Evolutionary conservation across 163 green algal species (phyloP).

Genomic region (Chloromonas sp.): DNA sequence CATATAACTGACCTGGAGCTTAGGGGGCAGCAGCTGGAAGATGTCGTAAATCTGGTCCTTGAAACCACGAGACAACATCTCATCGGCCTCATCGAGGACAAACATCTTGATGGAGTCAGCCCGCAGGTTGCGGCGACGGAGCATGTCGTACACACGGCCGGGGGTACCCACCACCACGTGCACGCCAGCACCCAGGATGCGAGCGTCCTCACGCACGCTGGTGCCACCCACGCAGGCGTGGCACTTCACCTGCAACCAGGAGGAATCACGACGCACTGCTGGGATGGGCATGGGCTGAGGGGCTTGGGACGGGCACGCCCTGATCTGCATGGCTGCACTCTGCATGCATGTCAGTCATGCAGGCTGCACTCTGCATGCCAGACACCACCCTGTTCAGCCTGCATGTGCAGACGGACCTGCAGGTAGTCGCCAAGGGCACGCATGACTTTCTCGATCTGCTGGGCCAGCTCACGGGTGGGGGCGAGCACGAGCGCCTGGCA

Average conservation of each 20-base stretch:
- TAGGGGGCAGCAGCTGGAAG: conserved; percentile 99
- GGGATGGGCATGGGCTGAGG: not conserved
- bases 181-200: conserved; percentile 88
- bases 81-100: conserved; percentile 97
- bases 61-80: conserved; percentile 99
- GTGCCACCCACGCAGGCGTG: conserved; percentile 98
- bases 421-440: conserved; percentile 92
- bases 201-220: conserved; percentile 92
- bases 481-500: conserved; percentile 97
- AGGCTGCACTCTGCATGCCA: too few species aligned
- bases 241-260: conserved; percentile 83
- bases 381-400: too few species aligned
- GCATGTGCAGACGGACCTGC: conserved; percentile 34
- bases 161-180: conserved; percentile 99
- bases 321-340: not conserved
- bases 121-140: conserved; percentile 88
- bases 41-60: conserved; percentile 99
- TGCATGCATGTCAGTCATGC: too few species aligned
- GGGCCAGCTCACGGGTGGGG: conserved; percentile 95
- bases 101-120: conserved; percentile 99
- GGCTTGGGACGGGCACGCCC: not conserved
- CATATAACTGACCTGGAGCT: conserved; percentile 80
- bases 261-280: not conserved
- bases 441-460: conserved; percentile 99
- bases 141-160: conserved; percentile 99